phyloP scores from a whole-genome alignment of 306 rosid species.

The Vicia villosa region DNA sequence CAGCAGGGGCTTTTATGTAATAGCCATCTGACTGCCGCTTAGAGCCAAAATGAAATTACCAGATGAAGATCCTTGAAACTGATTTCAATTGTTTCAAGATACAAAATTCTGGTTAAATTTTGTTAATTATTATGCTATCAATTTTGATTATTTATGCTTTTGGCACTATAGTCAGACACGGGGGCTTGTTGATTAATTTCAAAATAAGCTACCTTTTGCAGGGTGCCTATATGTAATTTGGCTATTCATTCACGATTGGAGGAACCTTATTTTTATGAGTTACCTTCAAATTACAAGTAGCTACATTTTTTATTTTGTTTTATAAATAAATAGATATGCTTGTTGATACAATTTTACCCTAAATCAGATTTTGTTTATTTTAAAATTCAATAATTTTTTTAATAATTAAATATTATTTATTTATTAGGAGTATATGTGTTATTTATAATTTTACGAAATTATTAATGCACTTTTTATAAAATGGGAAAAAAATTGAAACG shows the following conservation, averaged over 20 bases:
- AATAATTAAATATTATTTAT: no score
- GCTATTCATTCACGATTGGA: slow-evolving; percentile 49
- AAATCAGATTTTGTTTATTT: no score
- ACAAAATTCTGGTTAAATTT: slow-evolving; percentile 53
- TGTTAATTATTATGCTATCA: background rate
- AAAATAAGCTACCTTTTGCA: slow-evolving; percentile 77
- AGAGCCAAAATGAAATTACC: slow-evolving; percentile 61
- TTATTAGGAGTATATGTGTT: no score
- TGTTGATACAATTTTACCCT: no score
- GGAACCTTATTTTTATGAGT: slow-evolving; percentile 4
- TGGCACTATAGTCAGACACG: slow-evolving; percentile 92
- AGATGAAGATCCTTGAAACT: slow-evolving; percentile 76
- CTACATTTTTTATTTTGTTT: background rate
- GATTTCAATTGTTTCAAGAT: slow-evolving; percentile 47
- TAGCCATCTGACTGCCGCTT: slow-evolving; percentile 81
- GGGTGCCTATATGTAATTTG: slow-evolving; percentile 35
- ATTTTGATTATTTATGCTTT: background rate
- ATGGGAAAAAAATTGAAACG: no score
- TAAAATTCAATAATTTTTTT: no score
- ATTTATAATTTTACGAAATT: no score
- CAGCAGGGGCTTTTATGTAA: slow-evolving; percentile 60
- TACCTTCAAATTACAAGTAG: slow-evolving; percentile 44
- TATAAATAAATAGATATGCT: no score
- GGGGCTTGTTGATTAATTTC: slow-evolving; percentile 62
- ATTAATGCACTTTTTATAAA: no score